A percentile compares a stretch with the other conserved stretches of the same genome.
These are phyloP conservation scores for Phytophthora capsici DNA, from an alignment of 352 stramenopile species.

Conservation along the genomic window DNA sequence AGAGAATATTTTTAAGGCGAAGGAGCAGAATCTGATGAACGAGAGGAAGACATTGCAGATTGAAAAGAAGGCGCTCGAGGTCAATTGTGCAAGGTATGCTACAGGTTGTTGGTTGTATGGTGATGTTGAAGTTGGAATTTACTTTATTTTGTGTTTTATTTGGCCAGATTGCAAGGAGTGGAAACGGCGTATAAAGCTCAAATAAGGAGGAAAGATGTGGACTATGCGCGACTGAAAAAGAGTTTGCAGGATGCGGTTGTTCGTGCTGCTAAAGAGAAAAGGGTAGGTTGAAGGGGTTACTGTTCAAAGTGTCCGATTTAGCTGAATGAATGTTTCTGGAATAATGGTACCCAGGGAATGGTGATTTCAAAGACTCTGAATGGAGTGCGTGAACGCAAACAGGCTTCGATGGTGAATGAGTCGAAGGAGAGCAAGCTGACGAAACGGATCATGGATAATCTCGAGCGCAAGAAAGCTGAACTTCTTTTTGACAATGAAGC, in stretches of 20 bases:
- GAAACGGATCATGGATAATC: constrained; percentile 65
- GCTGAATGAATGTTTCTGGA: neutral
- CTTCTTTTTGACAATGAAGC: constrained; percentile 71
- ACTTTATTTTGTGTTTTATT: neutral
- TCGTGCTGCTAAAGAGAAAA: constrained; percentile 62
- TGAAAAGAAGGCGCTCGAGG: constrained; percentile 75
- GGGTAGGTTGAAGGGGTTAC: constrained; percentile 33
- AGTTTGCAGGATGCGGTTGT: constrained; percentile 62
- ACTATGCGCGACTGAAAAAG: constrained; percentile 79
- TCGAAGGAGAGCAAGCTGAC: constrained; percentile 68
- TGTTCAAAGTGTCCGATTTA: neutral
- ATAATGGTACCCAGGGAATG: constrained; percentile 42
- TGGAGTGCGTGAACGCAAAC: constrained; percentile 40
- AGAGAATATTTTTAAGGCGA: constrained; percentile 69
- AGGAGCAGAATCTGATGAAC: constrained; percentile 53
- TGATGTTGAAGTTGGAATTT: constrained; percentile 1
- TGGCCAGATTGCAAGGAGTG: constrained; percentile 64
- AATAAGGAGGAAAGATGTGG: constrained; percentile 72
- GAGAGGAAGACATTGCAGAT: constrained; percentile 62
- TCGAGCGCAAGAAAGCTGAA: constrained; percentile 69
- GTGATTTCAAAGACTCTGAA: constrained; percentile 55
- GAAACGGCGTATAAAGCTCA: constrained; percentile 81
- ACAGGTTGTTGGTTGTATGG: neutral
- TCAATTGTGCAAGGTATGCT: constrained; percentile 61
- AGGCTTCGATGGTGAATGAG: constrained; percentile 36